A percentile compares a stretch with the other conserved stretches of the same genome.
These are phyloP conservation scores for Sporisorium graminicola DNA, from an alignment of 1,284 basidiomycete genomes.

Conservation along the genomic window DNA sequence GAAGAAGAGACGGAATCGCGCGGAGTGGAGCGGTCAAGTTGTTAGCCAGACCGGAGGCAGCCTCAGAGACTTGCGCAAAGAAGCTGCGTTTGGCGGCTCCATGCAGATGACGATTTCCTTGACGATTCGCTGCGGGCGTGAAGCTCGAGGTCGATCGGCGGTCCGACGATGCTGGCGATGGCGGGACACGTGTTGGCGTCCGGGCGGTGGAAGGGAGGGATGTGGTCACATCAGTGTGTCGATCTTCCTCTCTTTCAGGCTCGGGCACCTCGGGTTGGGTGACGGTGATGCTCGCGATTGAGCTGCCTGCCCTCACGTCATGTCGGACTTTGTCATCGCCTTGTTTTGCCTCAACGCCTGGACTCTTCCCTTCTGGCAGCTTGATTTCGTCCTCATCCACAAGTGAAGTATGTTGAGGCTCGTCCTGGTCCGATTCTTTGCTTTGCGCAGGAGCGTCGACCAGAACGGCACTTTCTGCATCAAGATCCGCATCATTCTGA, in stretches of 20 bases:
- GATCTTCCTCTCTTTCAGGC: not conserved
- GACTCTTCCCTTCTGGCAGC: not conserved
- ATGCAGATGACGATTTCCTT: slow-evolving; percentile 45
- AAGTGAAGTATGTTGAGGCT: not conserved
- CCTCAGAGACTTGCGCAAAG: slow-evolving; percentile 33
- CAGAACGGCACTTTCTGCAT: not conserved
- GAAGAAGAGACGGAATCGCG: slow-evolving; percentile 32
- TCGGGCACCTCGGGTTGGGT: not conserved
- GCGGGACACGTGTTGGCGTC: slow-evolving; percentile 28
- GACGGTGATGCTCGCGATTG: not conserved
- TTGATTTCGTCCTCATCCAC: not conserved
- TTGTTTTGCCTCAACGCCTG: not conserved
- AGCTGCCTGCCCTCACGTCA: not conserved
- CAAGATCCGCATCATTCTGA: not conserved
- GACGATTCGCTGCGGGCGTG: slow-evolving; percentile 41
- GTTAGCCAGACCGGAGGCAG: slow-evolving; percentile 35
- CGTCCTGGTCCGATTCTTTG: not conserved
- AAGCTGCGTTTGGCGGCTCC: slow-evolving; percentile 36
- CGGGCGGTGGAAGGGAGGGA: slow-evolving; percentile 1
- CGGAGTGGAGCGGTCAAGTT: slow-evolving; percentile 36
- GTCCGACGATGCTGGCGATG: slow-evolving; percentile 46
- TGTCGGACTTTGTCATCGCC: not conserved
- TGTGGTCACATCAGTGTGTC: not conserved
- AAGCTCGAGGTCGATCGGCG: slow-evolving; percentile 43
- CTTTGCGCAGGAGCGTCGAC: not conserved